Evolutionary conservation across 768 basidiomycete genomes (phyloP), one percentile per base, ranked within the genome.

Genomic region (Russula sp.): DNA sequence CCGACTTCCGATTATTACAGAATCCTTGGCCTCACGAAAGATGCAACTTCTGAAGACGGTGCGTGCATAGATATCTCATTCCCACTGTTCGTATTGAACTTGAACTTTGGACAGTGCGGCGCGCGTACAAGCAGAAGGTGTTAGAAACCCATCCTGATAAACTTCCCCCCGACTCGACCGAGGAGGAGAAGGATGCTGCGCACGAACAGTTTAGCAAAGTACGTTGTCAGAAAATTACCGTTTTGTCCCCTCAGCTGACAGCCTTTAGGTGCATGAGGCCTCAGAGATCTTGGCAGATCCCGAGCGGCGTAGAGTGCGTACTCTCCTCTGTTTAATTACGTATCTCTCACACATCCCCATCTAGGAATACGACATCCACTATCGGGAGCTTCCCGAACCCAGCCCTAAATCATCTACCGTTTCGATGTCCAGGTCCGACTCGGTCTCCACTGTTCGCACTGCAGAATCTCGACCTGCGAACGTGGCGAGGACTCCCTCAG

Each of bases 71-170:
- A 18, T 11, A 2, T 22, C 3, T 64, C 26, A 16, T 48, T 30
- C 3, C 2, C 7, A n/a, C 49, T 9, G 57, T 57, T 54, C 24
- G 59, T 26, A 22, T 34, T 66, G 50, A 64, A 54, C 42, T 46
- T n/a, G n/a, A 10, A 26, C 48, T 28, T 65, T 26, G 20, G 2
- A 38, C 46, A 87, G 88, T 89, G 62, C 83, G 85, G 57, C 84
- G 79, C 69, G 87, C 86, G 2, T 89, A 88, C 73, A 85, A 82
- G 70, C 81, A 81, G 65, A 84, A 81, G 69, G 86, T 83, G 11
- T 76, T 89, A 30, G 85, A 86, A 72, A 89, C 88, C 1, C 88
- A 89, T 71, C 88, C 88, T 11, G 88, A 89, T 69, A 88, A 87
- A 69, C 81, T 88, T 53, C 82, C 82, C 13, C 84, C 80, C 42